Evolutionary conservation across 1,284 basidiomycete species (phyloP).

Genomic region (Cutaneotrichosporon cyanovorans): DNA sequence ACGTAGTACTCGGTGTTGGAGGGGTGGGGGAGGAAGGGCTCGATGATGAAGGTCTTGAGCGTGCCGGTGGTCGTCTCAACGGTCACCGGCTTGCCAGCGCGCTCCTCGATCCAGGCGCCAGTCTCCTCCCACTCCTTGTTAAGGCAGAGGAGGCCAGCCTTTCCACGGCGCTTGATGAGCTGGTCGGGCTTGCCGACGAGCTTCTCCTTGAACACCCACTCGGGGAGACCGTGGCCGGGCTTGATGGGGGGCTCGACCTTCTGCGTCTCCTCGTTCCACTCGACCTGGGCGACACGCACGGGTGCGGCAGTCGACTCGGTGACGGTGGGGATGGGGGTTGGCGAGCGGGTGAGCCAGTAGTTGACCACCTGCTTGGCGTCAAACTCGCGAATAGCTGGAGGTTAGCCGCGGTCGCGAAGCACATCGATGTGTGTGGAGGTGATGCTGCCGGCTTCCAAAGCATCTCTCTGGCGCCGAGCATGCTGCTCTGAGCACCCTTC

Average conservation of each 20-base stretch:
- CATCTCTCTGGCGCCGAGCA: too few species aligned
- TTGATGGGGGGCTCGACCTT: conserved; percentile 57
- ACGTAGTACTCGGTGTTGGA: conserved; percentile 95
- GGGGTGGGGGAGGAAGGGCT: conserved; percentile 95
- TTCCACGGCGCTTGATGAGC: conserved; percentile 98
- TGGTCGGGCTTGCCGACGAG: conserved; percentile 94
- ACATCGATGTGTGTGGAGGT: background rate
- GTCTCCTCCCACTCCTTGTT: conserved; percentile 89
- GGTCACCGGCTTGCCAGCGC: conserved; percentile 86
- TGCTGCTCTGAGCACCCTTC: too few species aligned
- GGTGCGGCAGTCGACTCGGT: conserved; percentile 43
- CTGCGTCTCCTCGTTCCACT: conserved; percentile 65
- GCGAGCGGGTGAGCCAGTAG: conserved; percentile 86
- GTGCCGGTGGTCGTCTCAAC: conserved; percentile 91
- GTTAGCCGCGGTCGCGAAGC: background rate
- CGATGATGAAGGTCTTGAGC: conserved; percentile 94
- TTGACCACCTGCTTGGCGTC: conserved; percentile 89
- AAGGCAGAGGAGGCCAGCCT: conserved; percentile 87
- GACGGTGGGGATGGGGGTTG: conserved; percentile 49
- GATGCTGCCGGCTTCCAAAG: background rate
- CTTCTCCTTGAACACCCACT: conserved; percentile 79
- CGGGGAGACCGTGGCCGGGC: conserved; percentile 64
- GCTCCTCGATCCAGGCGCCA: conserved; percentile 76
- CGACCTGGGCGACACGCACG: conserved; percentile 46
- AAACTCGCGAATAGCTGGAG: conserved; percentile 81